Base-by-base conservation (phyloP, 139 green algal species). In the Marvania coccoides region DNA sequence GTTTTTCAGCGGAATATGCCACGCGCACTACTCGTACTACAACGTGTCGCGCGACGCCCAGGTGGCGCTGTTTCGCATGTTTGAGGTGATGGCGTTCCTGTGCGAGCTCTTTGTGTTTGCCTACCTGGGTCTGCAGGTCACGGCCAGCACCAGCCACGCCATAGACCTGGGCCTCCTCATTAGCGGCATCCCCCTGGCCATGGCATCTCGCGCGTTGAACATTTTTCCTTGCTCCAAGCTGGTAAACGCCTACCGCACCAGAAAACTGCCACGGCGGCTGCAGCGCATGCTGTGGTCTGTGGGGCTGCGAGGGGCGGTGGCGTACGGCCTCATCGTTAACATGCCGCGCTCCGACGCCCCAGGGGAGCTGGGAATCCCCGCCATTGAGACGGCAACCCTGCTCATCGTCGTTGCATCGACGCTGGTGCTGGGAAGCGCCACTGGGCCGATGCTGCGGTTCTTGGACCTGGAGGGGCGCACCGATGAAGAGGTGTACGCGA, bases 41-140 rank as follows among this genome's bases (percentile, higher is more conserved):
- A 78, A 63, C 36, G 65, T 83, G 0, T 64, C 51, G 6, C 46
- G 46, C 2, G 74, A 79, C 23, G 65, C 77, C n/a, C 23, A 75
- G 42, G 64, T 85, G 53, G 78, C 76, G 39, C 59, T 86, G 47
- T 56, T 53, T 55, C 59, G 71, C 45, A 61, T 72, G 19, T 79
- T 86, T 47, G 75, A 88, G 47, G 69, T 83, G 30, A 61, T 68
- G 13, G 72, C 84, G 29, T 90, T 88, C 54, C 38, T 87, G 30
- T 78, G 47, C 6, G 84, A 90, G 67, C 80, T 72, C 39, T 90
- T 89, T 68, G 75, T 90, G 30, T 91, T 91, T 64, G 84, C 78
- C 10, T 90, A 90, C 71, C 69, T 91, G 31, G 84, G 84, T 33
- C 71, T 91, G 39, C 83, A 89, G 71, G 70, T 82, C 6, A 19